These are phyloP conservation scores for Fusarium duplospermum DNA, from an alignment of 2,329 filamentous ascomycete species.

Conservation along the genomic window DNA sequence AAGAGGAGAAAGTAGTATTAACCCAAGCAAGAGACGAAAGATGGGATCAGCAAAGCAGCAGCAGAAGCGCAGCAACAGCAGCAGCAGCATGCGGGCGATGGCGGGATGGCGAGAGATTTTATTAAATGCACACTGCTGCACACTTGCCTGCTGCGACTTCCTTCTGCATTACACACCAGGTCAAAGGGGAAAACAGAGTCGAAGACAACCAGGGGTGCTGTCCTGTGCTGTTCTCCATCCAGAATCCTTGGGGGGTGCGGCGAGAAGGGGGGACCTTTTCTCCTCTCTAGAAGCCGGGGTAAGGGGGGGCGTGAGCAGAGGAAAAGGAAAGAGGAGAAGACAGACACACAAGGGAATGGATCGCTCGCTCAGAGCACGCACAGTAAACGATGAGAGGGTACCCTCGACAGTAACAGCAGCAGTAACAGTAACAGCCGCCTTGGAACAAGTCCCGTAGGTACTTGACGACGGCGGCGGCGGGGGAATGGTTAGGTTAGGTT, in stretches of 20 bases:
- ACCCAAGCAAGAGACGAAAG: slow-evolving; percentile 29
- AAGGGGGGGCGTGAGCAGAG: slow-evolving; percentile 12
- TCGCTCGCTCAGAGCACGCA: slow-evolving; percentile 8
- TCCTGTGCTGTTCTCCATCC: background rate
- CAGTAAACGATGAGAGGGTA: background rate
- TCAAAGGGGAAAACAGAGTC: slow-evolving; percentile 23
- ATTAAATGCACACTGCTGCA: slow-evolving; percentile 22
- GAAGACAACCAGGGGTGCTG: slow-evolving; percentile 13
- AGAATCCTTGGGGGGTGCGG: slow-evolving; percentile 6
- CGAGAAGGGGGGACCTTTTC: background rate
- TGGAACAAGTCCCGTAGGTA: slow-evolving; percentile 2
- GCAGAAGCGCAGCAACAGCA: slow-evolving; percentile 9
- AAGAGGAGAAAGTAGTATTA: slow-evolving; percentile 19
- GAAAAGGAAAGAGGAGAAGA: background rate
- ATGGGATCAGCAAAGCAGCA: slow-evolving; percentile 22
- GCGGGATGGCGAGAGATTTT: slow-evolving; percentile 40
- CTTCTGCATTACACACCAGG: slow-evolving; percentile 8
- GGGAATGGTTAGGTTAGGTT: background rate
- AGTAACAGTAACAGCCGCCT: slow-evolving; percentile 2
- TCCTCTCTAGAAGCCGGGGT: slow-evolving; percentile 1
- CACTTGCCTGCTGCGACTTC: background rate
- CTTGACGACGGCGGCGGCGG: background rate
- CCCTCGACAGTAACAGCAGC: slow-evolving; percentile 19
- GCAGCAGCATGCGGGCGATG: slow-evolving; percentile 25
- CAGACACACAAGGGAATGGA: slow-evolving; percentile 15